A percentile compares a stretch with the other conserved stretches of the same genome.
Evolutionary conservation across 768 basidiomycete genomes (phyloP).

Genomic region (Amanita pallidorosea): DNA sequence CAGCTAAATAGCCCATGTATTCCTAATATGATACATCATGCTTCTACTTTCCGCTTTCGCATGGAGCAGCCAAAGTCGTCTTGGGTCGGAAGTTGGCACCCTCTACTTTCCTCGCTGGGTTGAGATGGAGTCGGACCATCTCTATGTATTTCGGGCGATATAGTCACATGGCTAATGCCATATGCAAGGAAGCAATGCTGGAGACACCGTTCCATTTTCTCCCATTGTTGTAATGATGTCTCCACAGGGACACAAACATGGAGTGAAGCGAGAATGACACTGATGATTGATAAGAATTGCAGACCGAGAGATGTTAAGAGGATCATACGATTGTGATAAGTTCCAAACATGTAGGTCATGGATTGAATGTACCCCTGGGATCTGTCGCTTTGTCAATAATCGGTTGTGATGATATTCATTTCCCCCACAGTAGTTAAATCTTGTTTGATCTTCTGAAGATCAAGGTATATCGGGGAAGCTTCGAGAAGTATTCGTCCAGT

Average conservation of each 20-base stretch:
- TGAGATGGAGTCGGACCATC: slow-evolving; percentile 20
- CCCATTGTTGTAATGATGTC: slow-evolving; percentile 40
- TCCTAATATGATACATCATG: neutral
- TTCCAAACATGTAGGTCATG: slow-evolving; percentile 49
- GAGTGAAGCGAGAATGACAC: slow-evolving; percentile 41
- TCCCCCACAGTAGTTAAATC: slow-evolving; percentile 31
- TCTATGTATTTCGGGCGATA: slow-evolving; percentile 36
- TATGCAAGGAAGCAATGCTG: slow-evolving; percentile 43
- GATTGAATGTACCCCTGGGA: slow-evolving; percentile 34
- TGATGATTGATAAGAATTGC: slow-evolving; percentile 9
- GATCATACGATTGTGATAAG: slow-evolving; percentile 39
- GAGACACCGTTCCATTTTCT: slow-evolving; percentile 33
- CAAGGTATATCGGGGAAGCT: slow-evolving; percentile 38
- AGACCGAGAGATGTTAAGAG: neutral
- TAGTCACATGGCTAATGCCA: slow-evolving; percentile 44
- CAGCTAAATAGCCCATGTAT: slow-evolving; percentile 28
- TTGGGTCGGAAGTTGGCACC: slow-evolving; percentile 25
- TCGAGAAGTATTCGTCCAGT: slow-evolving; percentile 42
- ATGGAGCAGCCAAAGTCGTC: slow-evolving; percentile 36
- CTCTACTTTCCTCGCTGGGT: slow-evolving; percentile 17
- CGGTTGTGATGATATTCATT: slow-evolving; percentile 3
- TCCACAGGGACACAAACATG: slow-evolving; percentile 39
- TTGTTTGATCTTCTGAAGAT: slow-evolving; percentile 36
- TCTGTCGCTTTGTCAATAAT: slow-evolving; percentile 15
- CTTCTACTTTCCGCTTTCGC: slow-evolving; percentile 21